Evolutionary conservation across 2,329 filamentous ascomycete species (phyloP).

Genomic region (Teratosphaeria destructans): DNA sequence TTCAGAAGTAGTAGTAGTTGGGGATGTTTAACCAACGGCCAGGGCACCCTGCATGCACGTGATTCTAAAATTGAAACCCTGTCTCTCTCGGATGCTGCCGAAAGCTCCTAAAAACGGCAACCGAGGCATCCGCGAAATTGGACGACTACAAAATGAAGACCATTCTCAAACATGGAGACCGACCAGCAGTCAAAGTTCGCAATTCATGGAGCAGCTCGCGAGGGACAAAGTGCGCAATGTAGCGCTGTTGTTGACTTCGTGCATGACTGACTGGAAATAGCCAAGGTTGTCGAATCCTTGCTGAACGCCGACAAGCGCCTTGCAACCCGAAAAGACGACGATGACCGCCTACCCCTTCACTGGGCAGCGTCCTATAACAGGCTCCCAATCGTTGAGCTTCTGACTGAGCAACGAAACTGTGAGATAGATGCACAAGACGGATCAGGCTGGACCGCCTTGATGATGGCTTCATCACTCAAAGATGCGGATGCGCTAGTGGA

Average conservation of each 20-base stretch:
- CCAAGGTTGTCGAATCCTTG: slow-evolving; percentile 60
- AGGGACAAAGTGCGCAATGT: slow-evolving; percentile 60
- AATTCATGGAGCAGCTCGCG: slow-evolving; percentile 76
- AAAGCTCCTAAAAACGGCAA: not conserved
- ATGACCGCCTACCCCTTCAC: slow-evolving; percentile 83
- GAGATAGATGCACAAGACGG: slow-evolving; percentile 77
- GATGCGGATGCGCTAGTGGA: slow-evolving; percentile 60
- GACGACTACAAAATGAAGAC: not conserved
- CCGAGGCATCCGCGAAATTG: not conserved
- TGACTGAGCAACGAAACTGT: slow-evolving; percentile 62
- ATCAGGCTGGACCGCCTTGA: slow-evolving; percentile 72
- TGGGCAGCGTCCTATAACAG: slow-evolving; percentile 86
- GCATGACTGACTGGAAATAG: slow-evolving; percentile 34
- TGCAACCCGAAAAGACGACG: slow-evolving; percentile 63
- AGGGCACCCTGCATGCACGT: not conserved
- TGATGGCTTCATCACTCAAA: slow-evolving; percentile 69
- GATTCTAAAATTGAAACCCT: not conserved
- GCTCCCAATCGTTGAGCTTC: slow-evolving; percentile 59
- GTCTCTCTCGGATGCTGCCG: not conserved
- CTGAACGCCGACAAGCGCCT: slow-evolving; percentile 70
- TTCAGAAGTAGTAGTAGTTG: not conserved
- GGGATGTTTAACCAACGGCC: too few species aligned
- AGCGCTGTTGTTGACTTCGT: not conserved
- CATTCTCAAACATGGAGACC: slow-evolving; percentile 15
- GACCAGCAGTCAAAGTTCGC: slow-evolving; percentile 55